Conservation (phyloP, 2,329 filamentous ascomycete genomes). For the Pseudocercospora macadamiae region DNA sequence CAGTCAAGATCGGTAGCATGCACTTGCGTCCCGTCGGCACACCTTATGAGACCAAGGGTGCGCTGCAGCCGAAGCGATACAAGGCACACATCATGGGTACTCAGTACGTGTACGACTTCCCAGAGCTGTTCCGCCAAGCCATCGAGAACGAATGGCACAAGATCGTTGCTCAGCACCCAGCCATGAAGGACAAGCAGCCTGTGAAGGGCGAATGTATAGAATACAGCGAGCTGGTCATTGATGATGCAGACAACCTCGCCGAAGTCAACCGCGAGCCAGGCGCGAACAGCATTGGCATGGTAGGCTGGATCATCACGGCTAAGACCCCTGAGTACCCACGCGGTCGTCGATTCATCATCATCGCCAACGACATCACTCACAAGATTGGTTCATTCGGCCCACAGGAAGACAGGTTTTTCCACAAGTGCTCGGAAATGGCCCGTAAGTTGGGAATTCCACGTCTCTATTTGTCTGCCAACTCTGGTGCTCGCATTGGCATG, state of each 20-base stretch:
- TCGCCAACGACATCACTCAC: constrained; percentile 99
- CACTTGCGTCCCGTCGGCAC: constrained; percentile 88
- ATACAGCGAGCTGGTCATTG: constrained; percentile 90
- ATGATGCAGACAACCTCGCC: constrained; percentile 87
- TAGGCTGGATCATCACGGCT: constrained; percentile 94
- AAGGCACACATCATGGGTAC: constrained; percentile 99
- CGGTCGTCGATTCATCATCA: constrained; percentile 89
- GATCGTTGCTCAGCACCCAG: constrained; percentile 72
- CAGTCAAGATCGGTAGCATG: constrained; percentile 92
- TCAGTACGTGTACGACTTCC: constrained; percentile 99
- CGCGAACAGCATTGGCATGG: constrained; percentile 96
- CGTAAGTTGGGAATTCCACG: constrained; percentile 92
- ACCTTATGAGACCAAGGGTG: constrained; percentile 97
- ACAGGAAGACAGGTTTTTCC: constrained; percentile 95
- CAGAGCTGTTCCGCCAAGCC: constrained; percentile 96
- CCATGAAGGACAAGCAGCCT: constrained; percentile 78
- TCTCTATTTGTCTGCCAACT: constrained; percentile 98
- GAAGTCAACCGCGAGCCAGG: constrained; percentile 95
- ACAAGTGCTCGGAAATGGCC: constrained; percentile 97
- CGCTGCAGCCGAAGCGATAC: constrained; percentile 97
- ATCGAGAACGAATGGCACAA: constrained; percentile 93
- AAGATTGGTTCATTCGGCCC: constrained; percentile 98
- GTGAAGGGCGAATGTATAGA: constrained; percentile 88
- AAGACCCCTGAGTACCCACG: constrained; percentile 93
- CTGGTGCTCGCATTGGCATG: constrained; percentile 93